Evolutionary conservation across 2,329 filamentous ascomycete genomes (phyloP).

Genomic region (Metarhizium sp.): DNA sequence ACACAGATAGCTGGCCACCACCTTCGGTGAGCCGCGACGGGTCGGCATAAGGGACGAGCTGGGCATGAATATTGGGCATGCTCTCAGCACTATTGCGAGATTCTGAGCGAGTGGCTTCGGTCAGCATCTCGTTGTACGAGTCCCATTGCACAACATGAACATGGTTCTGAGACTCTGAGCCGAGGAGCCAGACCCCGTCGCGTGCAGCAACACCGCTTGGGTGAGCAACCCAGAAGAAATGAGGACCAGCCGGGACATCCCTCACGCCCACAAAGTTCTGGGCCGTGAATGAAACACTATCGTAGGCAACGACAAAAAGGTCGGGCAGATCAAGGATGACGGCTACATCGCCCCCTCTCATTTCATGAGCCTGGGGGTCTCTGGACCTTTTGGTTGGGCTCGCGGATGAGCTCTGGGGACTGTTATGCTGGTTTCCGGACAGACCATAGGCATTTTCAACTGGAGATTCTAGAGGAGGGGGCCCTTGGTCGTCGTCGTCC

Average conservation of each 20-base stretch:
- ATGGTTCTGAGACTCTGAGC: slow-evolving; percentile 18
- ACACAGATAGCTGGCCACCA: slow-evolving; percentile 10
- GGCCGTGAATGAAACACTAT: slow-evolving; percentile 38
- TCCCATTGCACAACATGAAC: slow-evolving; percentile 47
- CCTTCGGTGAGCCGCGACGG: slow-evolving; percentile 17
- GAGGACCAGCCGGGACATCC: slow-evolving; percentile 44
- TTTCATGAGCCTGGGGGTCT: slow-evolving; percentile 15
- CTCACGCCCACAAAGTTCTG: slow-evolving; percentile 43
- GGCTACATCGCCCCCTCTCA: slow-evolving; percentile 39
- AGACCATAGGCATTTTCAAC: background rate
- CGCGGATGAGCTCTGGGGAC: background rate
- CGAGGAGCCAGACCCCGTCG: slow-evolving; percentile 48
- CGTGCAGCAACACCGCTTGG: slow-evolving; percentile 37
- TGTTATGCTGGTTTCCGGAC: background rate
- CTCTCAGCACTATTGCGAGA: slow-evolving; percentile 33
- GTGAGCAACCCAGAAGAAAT: slow-evolving; percentile 51
- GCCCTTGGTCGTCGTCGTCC: slow-evolving; percentile 15
- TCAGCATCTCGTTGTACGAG: slow-evolving; percentile 42
- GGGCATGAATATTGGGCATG: slow-evolving; percentile 27
- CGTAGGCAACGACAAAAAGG: slow-evolving; percentile 43
- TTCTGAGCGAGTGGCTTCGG: slow-evolving; percentile 37
- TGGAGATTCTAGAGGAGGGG: slow-evolving; percentile 21
- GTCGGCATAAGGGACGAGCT: slow-evolving; percentile 36
- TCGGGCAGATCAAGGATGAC: slow-evolving; percentile 42
- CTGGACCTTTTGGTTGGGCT: slow-evolving; percentile 2